These are phyloP conservation scores for Jasminum sambac DNA, from an alignment of 257 asterid species.

Conservation along the genomic window DNA sequence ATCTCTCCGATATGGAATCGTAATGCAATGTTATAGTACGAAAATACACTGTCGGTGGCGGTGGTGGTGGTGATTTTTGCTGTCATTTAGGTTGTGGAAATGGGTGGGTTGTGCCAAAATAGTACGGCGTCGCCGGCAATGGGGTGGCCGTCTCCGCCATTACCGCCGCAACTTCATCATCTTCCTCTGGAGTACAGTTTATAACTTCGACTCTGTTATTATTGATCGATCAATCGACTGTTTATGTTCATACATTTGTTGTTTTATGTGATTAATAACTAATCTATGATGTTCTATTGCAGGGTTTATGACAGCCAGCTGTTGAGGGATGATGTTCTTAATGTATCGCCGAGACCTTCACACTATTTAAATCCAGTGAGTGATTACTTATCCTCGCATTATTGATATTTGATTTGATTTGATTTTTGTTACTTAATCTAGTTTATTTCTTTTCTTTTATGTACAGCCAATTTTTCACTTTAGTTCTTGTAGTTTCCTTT, in stretches of 20 bases:
- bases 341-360: constrained; percentile 48
- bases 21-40: not conserved
- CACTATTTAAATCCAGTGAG: constrained; percentile 36
- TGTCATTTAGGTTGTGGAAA: constrained; percentile 5
- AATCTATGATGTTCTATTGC: constrained; percentile 2
- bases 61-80: constrained; percentile 24
- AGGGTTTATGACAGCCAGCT: constrained; percentile 24
- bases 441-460: constrained; percentile 1
- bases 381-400: not conserved
- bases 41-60: constrained; percentile 7
- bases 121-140: constrained; percentile 12
- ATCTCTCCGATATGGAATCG: constrained; percentile 1
- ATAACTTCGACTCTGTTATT: not conserved
- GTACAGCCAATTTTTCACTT: not conserved
- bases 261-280: not conserved
- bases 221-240: too few relatives aligned
- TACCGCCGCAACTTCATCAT: not conserved
- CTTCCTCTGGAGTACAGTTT: constrained; percentile 15
- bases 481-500: not conserved
- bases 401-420: not conserved
- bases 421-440: not conserved
- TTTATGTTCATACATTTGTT: not conserved
- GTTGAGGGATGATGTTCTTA: constrained; percentile 42
- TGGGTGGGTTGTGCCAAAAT: not conserved
- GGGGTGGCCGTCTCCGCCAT: constrained; percentile 27